Conservation (phyloP, 768 basidiomycete genomes). For the Tylopilus intermedius region DNA sequence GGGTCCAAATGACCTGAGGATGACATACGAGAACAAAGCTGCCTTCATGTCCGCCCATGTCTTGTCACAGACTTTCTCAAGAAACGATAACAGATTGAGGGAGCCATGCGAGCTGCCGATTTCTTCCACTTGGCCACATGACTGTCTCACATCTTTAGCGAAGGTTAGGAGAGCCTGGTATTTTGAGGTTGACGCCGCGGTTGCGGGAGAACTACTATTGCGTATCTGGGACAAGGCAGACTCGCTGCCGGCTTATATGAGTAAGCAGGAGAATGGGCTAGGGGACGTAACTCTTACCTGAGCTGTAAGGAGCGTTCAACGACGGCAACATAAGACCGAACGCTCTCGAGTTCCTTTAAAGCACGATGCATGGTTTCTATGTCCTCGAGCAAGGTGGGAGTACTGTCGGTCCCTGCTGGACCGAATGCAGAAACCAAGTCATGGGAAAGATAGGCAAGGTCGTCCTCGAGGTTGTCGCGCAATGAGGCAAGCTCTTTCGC, state of each 20-base stretch:
- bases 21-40: slow-evolving; percentile 54
- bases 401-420: slow-evolving; percentile 39
- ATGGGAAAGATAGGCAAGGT: slow-evolving; percentile 61
- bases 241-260: slow-evolving; percentile 42
- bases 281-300: slow-evolving; percentile 46
- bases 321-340: slow-evolving; percentile 71
- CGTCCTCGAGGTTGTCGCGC: slow-evolving; percentile 73
- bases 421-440: slow-evolving; percentile 56
- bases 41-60: slow-evolving; percentile 78
- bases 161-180: slow-evolving; percentile 64
- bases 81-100: slow-evolving; percentile 57
- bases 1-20: neutral
- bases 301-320: slow-evolving; percentile 65
- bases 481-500: slow-evolving; percentile 74
- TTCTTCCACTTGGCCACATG: slow-evolving; percentile 45
- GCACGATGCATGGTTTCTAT: slow-evolving; percentile 75
- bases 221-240: slow-evolving; percentile 51
- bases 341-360: slow-evolving; percentile 70
- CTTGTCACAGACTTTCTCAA: slow-evolving; percentile 57
- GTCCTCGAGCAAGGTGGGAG: slow-evolving; percentile 71
- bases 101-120: slow-evolving; percentile 40
- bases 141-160: slow-evolving; percentile 43
- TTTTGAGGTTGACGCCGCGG: slow-evolving; percentile 43
- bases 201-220: slow-evolving; percentile 35
- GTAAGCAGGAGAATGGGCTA: neutral